Evolutionary conservation across 2,329 filamentous ascomycete genomes (phyloP).

Genomic region (Pyrenochaeta sp.): DNA sequence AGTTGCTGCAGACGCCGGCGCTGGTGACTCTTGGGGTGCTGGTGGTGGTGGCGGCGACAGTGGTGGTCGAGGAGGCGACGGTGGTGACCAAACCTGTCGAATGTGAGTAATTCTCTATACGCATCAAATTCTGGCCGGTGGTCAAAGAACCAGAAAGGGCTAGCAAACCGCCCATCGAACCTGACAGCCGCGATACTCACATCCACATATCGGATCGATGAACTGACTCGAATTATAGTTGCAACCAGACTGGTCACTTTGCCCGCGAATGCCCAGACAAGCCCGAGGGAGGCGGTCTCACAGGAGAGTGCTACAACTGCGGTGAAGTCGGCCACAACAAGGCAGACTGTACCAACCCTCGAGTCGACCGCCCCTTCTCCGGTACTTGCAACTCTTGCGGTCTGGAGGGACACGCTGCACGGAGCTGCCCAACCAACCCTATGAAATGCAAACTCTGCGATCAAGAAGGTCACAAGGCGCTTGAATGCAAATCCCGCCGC

Average conservation of each 20-base stretch:
- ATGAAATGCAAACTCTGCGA: constrained; percentile 66
- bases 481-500: constrained; percentile 57
- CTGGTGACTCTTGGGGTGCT: constrained; percentile 25
- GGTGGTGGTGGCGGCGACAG: constrained; percentile 19
- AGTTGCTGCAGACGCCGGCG: constrained; percentile 18
- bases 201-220: background rate
- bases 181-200: no score
- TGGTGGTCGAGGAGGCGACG: constrained; percentile 22
- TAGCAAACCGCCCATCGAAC: background rate
- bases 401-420: constrained; percentile 63
- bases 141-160: background rate
- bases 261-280: constrained; percentile 60
- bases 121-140: background rate
- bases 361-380: constrained; percentile 60
- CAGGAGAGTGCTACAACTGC: constrained; percentile 67
- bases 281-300: constrained; percentile 46
- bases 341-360: constrained; percentile 67
- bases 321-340: constrained; percentile 69
- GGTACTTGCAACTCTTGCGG: constrained; percentile 69
- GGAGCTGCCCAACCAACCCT: constrained; percentile 66
- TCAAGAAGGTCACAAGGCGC: constrained; percentile 56
- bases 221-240: constrained; percentile 50
- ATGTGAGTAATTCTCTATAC: constrained; percentile 44
- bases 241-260: constrained; percentile 55
- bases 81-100: constrained; percentile 50